Evolutionary conservation across 2,329 filamentous ascomycete species (phyloP).

Genomic region (Dactylellina parvicollis): DNA sequence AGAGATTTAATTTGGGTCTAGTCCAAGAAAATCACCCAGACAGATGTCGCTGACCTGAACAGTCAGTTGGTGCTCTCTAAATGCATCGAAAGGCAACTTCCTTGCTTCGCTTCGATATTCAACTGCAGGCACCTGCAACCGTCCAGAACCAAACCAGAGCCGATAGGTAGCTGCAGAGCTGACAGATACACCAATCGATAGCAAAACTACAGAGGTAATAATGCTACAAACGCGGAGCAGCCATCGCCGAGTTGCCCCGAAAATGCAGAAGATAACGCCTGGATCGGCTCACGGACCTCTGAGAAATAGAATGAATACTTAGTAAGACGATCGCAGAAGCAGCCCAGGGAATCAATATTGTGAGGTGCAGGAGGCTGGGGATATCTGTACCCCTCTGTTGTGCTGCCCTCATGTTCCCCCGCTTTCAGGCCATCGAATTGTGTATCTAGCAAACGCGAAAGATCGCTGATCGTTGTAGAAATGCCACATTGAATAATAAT

Average conservation of each 20-base stretch:
- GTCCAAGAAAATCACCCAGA: not conserved
- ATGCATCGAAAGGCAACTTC: not conserved
- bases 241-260: not conserved
- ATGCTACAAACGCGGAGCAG: conserved; percentile 7
- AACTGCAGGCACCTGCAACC: conserved; percentile 30
- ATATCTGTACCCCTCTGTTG: not conserved
- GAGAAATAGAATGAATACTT: not conserved
- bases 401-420: not conserved
- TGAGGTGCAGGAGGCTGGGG: not conserved
- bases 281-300: not conserved
- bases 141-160: conserved; percentile 14
- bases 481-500: too few species aligned
- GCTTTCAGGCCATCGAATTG: too few species aligned
- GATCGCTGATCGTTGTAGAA: too few species aligned
- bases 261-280: conserved; percentile 1
- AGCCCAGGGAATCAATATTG: too few species aligned
- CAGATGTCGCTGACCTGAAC: not conserved
- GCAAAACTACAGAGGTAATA: conserved; percentile 1
- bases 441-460: too few species aligned
- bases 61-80: not conserved
- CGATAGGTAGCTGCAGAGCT: conserved; percentile 7
- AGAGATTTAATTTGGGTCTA: too few species aligned
- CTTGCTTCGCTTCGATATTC: not conserved
- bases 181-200: conserved; percentile 8
- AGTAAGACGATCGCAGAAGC: too few species aligned